Percentiles rank a stretch among this genome's conserved stretches.
Evolutionary conservation across 202 grass and related monocot species (phyloP).

Genomic region (Panicum hallii): DNA sequence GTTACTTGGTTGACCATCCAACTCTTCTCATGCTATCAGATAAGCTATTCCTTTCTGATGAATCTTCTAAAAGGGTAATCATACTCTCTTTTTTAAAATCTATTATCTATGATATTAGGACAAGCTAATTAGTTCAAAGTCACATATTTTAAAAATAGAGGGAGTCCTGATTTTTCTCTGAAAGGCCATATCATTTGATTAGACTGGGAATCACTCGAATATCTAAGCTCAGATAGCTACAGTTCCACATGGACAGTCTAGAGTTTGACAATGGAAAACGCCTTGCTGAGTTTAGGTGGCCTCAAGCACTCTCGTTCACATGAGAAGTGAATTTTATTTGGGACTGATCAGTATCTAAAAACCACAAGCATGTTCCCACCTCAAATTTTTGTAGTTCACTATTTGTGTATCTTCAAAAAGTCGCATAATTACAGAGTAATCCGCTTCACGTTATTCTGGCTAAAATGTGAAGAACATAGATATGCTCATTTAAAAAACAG

Average conservation of each 20-base stretch:
- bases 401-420: not conserved
- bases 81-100: too few relatives aligned
- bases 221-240: not conserved
- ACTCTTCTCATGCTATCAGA: not conserved
- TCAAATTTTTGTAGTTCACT: not conserved
- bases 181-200: conserved; percentile 2
- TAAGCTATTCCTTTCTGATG: conserved; percentile 13
- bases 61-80: not conserved
- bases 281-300: not conserved
- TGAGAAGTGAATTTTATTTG: not conserved
- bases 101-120: too few relatives aligned
- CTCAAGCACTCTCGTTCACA: not conserved
- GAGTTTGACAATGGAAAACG: not conserved
- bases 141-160: too few relatives aligned
- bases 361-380: not conserved
- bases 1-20: not conserved
- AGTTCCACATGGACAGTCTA: not conserved
- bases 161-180: not conserved
- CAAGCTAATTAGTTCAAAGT: too few relatives aligned
- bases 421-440: not conserved
- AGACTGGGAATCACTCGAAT: not conserved
- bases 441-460: not conserved
- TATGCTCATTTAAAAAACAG: not conserved
- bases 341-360: not conserved
- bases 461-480: not conserved